Conservation (phyloP, 1,284 basidiomycete species). For the Apiotrichum akiyoshidainum region DNA sequence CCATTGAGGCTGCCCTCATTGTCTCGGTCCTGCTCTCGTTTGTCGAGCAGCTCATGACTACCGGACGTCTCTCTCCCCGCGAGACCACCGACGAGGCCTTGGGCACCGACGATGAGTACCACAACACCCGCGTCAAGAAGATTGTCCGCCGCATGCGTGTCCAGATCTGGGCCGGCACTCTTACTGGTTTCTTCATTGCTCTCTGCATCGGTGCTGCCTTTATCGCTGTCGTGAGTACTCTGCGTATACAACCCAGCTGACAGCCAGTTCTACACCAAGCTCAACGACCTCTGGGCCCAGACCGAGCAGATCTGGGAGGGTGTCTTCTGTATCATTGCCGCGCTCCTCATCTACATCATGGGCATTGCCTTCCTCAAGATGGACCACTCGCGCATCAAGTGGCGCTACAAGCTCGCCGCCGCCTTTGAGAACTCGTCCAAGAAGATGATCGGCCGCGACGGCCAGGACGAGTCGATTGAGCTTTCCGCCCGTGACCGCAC, state of each 20-base stretch:
- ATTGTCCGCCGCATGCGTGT: conserved; percentile 50
- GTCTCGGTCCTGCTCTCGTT: conserved; percentile 52
- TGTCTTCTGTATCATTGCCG: conserved; percentile 74
- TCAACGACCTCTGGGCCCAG: conserved; percentile 56
- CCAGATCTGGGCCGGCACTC: conserved; percentile 76
- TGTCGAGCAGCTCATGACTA: conserved; percentile 51
- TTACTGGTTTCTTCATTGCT: conserved; percentile 69
- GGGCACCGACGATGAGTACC: conserved; percentile 16
- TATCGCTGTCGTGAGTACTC: conserved; percentile 52
- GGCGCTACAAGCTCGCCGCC: conserved; percentile 78
- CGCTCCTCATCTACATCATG: conserved; percentile 78
- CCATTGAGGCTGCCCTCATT: conserved; percentile 51
- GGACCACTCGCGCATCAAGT: conserved; percentile 73
- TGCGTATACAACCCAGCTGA: not conserved
- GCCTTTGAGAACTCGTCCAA: conserved; percentile 60
- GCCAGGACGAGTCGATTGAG: conserved; percentile 4
- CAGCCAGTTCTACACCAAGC: conserved; percentile 54
- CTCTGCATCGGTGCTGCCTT: conserved; percentile 61
- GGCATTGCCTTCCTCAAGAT: conserved; percentile 66
- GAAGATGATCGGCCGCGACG: conserved; percentile 7
- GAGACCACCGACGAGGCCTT: conserved; percentile 10
- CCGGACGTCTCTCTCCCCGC: conserved; percentile 29
- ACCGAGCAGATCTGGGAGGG: conserved; percentile 58
- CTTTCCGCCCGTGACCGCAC: conserved; percentile 53
- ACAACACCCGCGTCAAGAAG: conserved; percentile 25